Percentiles rank a stretch among this genome's conserved stretches.
phyloP scores from a whole-genome alignment of 106 monocot genomes.

The Narthecium ossifragum region DNA sequence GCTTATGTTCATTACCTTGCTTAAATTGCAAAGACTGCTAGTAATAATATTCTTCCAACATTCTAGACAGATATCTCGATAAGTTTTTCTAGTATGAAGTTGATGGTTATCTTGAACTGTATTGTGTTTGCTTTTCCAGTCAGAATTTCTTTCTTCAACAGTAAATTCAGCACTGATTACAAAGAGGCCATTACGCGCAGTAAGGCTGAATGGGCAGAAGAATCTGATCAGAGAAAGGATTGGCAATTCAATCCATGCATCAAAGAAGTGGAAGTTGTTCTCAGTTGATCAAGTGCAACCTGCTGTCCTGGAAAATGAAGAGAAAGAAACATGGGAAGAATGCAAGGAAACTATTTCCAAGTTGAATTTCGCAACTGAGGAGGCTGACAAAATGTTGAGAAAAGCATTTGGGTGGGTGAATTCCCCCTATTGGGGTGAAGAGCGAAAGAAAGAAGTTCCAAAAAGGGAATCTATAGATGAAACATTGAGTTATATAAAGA shows the following conservation, averaged over 20 bases:
- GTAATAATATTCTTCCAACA: too few relatives aligned
- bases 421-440: slow-evolving; percentile 96
- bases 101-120: not conserved
- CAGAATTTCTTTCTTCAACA: slow-evolving; percentile 15
- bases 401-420: slow-evolving; percentile 86
- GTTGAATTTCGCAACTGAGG: slow-evolving; percentile 46
- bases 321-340: slow-evolving; percentile 50
- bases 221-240: not conserved
- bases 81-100: too few relatives aligned
- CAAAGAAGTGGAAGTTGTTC: slow-evolving; percentile 18
- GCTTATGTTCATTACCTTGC: too few relatives aligned
- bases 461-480: slow-evolving; percentile 25
- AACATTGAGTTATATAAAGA: slow-evolving; percentile 49
- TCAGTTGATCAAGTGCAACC: slow-evolving; percentile 26
- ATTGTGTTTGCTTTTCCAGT: slow-evolving; percentile 20
- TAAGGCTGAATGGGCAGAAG: not conserved
- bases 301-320: slow-evolving; percentile 31
- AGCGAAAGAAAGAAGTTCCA: slow-evolving; percentile 51
- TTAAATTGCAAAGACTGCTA: too few relatives aligned
- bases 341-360: slow-evolving; percentile 39
- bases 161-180: slow-evolving; percentile 5
- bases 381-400: slow-evolving; percentile 53
- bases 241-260: not conserved
- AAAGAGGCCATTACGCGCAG: slow-evolving; percentile 8
- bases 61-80: not conserved